A percentile compares a stretch with the other conserved stretches of the same genome.
Evolutionary conservation across 805 yeast species (phyloP).

Genomic region (Zygosaccharomyces rouxii): DNA sequence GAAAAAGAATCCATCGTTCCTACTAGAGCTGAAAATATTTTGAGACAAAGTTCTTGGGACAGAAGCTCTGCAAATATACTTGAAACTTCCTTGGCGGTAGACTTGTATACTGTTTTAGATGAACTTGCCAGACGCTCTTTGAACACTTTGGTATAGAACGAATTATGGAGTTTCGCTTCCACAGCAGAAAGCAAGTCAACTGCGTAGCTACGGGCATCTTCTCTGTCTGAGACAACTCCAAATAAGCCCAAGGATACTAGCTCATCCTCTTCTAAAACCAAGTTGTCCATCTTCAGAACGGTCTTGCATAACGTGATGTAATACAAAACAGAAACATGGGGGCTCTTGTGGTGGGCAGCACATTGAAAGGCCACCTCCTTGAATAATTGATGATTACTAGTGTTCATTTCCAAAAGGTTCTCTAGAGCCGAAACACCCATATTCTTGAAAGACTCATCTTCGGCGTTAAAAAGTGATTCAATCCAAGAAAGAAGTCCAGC

Average conservation of each 20-base stretch:
- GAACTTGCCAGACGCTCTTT: constrained; percentile 68
- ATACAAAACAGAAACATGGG: constrained; percentile 58
- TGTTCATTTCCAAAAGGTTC: constrained; percentile 60
- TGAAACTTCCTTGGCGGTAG: constrained; percentile 77
- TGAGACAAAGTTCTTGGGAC: constrained; percentile 57
- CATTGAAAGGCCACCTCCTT: constrained; percentile 67
- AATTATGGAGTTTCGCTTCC: constrained; percentile 55
- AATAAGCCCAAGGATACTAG: constrained; percentile 70
- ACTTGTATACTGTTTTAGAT: constrained; percentile 79
- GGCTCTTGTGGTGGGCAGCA: constrained; percentile 49
- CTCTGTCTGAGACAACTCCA: constrained; percentile 70
- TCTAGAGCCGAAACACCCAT: constrained; percentile 68
- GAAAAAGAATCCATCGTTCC: constrained; percentile 59
- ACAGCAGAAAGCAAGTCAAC: constrained; percentile 62
- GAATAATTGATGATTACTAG: constrained; percentile 47
- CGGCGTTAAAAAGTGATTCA: constrained; percentile 60
- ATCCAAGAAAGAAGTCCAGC: constrained; percentile 72
- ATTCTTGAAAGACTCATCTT: constrained; percentile 51
- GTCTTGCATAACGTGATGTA: constrained; percentile 69
- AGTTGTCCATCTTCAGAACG: constrained; percentile 45
- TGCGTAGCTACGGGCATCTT: constrained; percentile 66
- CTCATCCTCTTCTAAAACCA: constrained; percentile 56
- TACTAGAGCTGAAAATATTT: constrained; percentile 68
- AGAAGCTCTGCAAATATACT: constrained; percentile 57
- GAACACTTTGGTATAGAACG: constrained; percentile 52